Percentiles rank a stretch among this genome's conserved stretches.
These are phyloP conservation scores for Harringtonia lauricola DNA, from an alignment of 2,329 filamentous ascomycete genomes.

Conservation along the genomic window DNA sequence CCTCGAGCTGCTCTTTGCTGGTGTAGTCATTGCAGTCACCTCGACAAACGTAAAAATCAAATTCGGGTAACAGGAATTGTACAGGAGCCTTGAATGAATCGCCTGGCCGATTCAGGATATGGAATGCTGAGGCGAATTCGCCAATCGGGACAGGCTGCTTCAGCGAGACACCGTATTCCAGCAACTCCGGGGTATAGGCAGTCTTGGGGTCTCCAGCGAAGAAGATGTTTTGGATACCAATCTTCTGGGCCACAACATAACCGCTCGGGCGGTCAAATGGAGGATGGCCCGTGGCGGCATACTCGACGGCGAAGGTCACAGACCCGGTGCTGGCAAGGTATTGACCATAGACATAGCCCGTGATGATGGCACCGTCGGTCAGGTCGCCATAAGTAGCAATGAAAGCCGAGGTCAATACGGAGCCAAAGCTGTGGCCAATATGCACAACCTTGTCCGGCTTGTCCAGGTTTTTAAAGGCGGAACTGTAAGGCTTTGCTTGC, in stretches of 20 bases:
- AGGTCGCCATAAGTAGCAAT: slow-evolving; percentile 20
- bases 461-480: slow-evolving; percentile 10
- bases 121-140: slow-evolving; percentile 1
- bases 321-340: slow-evolving; percentile 2
- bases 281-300: slow-evolving; percentile 2
- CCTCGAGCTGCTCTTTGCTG: background rate
- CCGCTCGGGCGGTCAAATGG: background rate
- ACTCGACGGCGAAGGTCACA: slow-evolving; percentile 1
- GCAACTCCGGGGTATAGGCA: background rate
- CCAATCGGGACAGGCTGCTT: slow-evolving; percentile 2
- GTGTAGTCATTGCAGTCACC: slow-evolving; percentile 1
- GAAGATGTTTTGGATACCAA: slow-evolving; percentile 3
- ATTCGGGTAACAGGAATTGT: background rate
- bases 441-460: slow-evolving; percentile 19
- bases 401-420: slow-evolving; percentile 17
- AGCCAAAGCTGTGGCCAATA: slow-evolving; percentile 12
- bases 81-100: background rate
- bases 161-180: background rate
- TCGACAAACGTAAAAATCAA: slow-evolving; percentile 2
- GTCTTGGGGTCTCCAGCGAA: background rate
- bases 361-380: slow-evolving; percentile 26
- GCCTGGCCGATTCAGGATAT: background rate
- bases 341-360: slow-evolving; percentile 19
- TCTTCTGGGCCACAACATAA: background rate
- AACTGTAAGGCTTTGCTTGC: background rate